Evolutionary conservation across 2,329 filamentous ascomycete genomes (phyloP).

Genomic region (Myriosclerotinia duriaeana): DNA sequence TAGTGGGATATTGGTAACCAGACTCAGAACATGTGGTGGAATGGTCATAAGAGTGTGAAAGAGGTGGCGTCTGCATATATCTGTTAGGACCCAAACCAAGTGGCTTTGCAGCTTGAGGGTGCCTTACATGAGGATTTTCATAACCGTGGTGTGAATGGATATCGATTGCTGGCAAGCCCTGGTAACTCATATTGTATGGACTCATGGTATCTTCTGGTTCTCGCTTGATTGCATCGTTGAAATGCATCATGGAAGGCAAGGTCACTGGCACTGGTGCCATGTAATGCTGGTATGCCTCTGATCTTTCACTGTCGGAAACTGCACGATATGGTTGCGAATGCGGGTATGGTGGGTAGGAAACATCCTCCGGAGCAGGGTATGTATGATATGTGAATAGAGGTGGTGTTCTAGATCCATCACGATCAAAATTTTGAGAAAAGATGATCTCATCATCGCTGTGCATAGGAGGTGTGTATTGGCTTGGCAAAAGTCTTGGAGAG

Average conservation of each 20-base stretch:
- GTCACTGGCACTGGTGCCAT: slow-evolving; percentile 57
- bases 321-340: slow-evolving; percentile 54
- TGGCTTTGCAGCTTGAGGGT: slow-evolving; percentile 37
- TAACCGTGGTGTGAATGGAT: slow-evolving; percentile 61
- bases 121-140: slow-evolving; percentile 75
- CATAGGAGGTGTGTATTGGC: slow-evolving; percentile 63
- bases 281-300: slow-evolving; percentile 56
- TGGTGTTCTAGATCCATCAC: slow-evolving; percentile 69
- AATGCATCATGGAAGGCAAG: slow-evolving; percentile 64
- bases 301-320: slow-evolving; percentile 46
- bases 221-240: slow-evolving; percentile 65
- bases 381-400: slow-evolving; percentile 66
- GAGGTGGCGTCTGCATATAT: slow-evolving; percentile 65
- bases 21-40: slow-evolving; percentile 62
- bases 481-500: slow-evolving; percentile 46
- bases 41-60: slow-evolving; percentile 71
- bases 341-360: slow-evolving; percentile 60
- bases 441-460: slow-evolving; percentile 63
- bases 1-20: slow-evolving; percentile 64
- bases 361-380: slow-evolving; percentile 66
- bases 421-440: slow-evolving; percentile 64
- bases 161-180: slow-evolving; percentile 60
- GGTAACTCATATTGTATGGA: slow-evolving; percentile 65
- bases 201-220: slow-evolving; percentile 62
- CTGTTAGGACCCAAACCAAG: slow-evolving; percentile 29